Percentiles rank a stretch among this genome's conserved stretches.
Conservation (phyloP, 371 early-diverging fungal genomes). For the Batrachochytrium dendrobatidis region DNA sequence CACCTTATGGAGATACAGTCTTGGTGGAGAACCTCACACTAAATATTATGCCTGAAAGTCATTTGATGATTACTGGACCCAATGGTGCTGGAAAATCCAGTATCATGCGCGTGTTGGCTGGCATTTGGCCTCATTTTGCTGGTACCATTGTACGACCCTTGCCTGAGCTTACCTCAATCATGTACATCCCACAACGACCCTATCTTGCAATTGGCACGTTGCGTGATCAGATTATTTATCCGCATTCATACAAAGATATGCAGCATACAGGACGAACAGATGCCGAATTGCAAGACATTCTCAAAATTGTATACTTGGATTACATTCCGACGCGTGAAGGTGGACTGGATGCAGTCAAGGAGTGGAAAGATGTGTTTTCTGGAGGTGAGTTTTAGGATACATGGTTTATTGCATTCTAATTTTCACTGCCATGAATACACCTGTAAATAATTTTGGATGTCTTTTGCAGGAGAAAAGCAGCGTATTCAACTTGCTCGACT, state of each 20-base stretch:
- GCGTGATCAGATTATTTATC: conserved; percentile 68
- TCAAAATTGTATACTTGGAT: conserved; percentile 39
- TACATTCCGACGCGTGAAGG: conserved; percentile 44
- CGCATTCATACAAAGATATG: conserved; percentile 37
- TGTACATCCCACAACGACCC: conserved; percentile 86
- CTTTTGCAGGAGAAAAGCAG: conserved; percentile 37
- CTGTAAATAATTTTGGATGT: too few relatives aligned
- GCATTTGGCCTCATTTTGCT: conserved; percentile 81
- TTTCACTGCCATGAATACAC: not conserved
- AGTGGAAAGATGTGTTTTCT: conserved; percentile 51
- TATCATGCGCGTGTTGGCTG: conserved; percentile 71
- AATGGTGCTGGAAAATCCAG: conserved; percentile 80
- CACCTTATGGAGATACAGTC: conserved; percentile 43
- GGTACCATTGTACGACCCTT: conserved; percentile 62
- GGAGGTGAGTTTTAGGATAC: conserved; percentile 30
- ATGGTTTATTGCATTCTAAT: conserved; percentile 6
- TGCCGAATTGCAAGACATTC: conserved; percentile 31
- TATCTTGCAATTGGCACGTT: conserved; percentile 79
- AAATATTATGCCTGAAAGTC: conserved; percentile 34
- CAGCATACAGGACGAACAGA: conserved; percentile 31
- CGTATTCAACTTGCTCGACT: conserved; percentile 40
- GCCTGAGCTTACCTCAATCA: conserved; percentile 48
- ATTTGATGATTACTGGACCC: conserved; percentile 63
- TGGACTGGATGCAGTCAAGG: conserved; percentile 45
- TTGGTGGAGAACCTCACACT: conserved; percentile 37